Percentiles rank a stretch among this genome's conserved stretches.
Conservation (phyloP, 169 alveolate genomes). For the Babesia sp. region DNA sequence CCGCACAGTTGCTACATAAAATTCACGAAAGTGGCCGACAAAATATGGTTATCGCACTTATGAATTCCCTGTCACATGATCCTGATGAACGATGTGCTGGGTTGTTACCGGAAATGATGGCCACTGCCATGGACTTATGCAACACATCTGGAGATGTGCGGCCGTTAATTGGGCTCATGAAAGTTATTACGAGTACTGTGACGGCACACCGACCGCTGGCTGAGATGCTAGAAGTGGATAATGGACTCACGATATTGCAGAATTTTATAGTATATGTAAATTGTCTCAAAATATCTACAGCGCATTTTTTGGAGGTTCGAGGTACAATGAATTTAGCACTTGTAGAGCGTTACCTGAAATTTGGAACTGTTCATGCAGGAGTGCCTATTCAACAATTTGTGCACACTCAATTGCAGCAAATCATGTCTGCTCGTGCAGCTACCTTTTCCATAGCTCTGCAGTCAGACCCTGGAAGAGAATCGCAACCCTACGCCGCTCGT, state of each 20-base stretch:
- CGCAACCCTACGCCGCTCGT: constrained; percentile 2
- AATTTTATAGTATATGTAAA: constrained; percentile 14
- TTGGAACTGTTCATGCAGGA: background rate
- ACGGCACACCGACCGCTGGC: background rate
- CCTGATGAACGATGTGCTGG: background rate
- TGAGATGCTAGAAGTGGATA: background rate
- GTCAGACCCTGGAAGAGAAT: background rate
- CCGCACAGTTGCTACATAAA: background rate
- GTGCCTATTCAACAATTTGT: constrained; percentile 2
- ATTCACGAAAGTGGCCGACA: background rate
- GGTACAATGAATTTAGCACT: constrained; percentile 24
- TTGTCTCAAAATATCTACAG: background rate
- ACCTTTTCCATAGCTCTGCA: background rate
- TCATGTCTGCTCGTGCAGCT: constrained; percentile 14
- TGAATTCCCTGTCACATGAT: background rate
- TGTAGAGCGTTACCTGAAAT: constrained; percentile 17
- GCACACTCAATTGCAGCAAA: background rate
- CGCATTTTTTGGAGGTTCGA: constrained; percentile 14
- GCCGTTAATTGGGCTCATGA: constrained; percentile 7
- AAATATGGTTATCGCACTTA: background rate
- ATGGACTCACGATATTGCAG: constrained; percentile 4
- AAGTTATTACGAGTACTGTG: constrained; percentile 14
- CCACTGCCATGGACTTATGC: background rate
- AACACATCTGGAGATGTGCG: background rate
- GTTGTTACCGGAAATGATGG: background rate